Evolutionary conservation across 2,329 filamentous ascomycete species (phyloP).

Genomic region (Talaromyces sp.): DNA sequence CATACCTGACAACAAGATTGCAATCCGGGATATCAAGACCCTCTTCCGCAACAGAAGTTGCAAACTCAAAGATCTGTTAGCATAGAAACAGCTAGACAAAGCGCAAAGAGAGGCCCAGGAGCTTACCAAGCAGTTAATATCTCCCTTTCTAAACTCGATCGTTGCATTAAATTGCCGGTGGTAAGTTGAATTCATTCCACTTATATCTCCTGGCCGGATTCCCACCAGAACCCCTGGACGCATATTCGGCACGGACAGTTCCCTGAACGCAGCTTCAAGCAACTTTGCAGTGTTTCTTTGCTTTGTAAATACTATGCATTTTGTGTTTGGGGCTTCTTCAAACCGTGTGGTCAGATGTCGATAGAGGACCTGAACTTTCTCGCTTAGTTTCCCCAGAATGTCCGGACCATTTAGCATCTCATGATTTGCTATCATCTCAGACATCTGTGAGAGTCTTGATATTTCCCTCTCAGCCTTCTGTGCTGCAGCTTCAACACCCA

Average conservation of each 20-base stretch:
- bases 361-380: slow-evolving; percentile 65
- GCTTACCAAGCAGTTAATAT: slow-evolving; percentile 51
- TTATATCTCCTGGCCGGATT: slow-evolving; percentile 45
- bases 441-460: slow-evolving; percentile 55
- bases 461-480: slow-evolving; percentile 51
- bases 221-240: slow-evolving; percentile 62
- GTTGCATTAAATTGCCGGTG: slow-evolving; percentile 70
- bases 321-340: slow-evolving; percentile 50
- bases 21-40: slow-evolving; percentile 63
- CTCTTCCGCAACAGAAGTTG: slow-evolving; percentile 62
- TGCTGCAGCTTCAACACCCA: slow-evolving; percentile 11
- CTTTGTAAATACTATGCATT: slow-evolving; percentile 85
- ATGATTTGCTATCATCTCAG: slow-evolving; percentile 51
- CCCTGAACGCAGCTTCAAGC: slow-evolving; percentile 62
- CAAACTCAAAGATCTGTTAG: slow-evolving; percentile 41
- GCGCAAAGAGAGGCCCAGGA: not conserved
- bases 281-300: slow-evolving; percentile 71
- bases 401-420: slow-evolving; percentile 38
- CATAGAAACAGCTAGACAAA: not conserved
- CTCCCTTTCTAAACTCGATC: slow-evolving; percentile 56
- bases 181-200: slow-evolving; percentile 61
- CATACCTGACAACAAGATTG: slow-evolving; percentile 55
- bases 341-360: slow-evolving; percentile 61
- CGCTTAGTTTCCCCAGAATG: slow-evolving; percentile 52
- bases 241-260: slow-evolving; percentile 55